A percentile compares a stretch with the other conserved stretches of the same genome.
Evolutionary conservation across 768 basidiomycete species (phyloP).

Genomic region (Boletus insuetus): DNA sequence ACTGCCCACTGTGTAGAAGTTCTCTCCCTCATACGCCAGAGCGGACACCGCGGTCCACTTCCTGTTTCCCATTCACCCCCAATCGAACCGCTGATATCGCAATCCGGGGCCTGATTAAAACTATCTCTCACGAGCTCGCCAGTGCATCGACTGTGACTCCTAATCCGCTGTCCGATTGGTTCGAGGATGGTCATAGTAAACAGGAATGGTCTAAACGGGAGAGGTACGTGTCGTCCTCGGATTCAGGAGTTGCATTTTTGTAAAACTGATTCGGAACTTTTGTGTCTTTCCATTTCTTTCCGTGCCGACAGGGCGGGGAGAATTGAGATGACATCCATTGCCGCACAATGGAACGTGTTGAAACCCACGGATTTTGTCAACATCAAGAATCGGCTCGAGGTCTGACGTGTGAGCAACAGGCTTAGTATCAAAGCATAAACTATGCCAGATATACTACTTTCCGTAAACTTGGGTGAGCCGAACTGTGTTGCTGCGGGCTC

Average conservation of each 20-base stretch:
- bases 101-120: constrained; percentile 51
- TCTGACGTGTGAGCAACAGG: constrained; percentile 33
- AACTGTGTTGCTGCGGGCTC: background rate
- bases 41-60: constrained; percentile 44
- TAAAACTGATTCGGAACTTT: constrained; percentile 8
- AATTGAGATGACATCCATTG: constrained; percentile 50
- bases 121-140: constrained; percentile 42
- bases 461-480: constrained; percentile 9
- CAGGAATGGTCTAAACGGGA: constrained; percentile 61
- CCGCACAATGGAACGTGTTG: constrained; percentile 48
- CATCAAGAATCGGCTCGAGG: constrained; percentile 54
- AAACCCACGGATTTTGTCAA: constrained; percentile 49
- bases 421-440: constrained; percentile 11
- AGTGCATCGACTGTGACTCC: constrained; percentile 29
- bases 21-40: constrained; percentile 51
- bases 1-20: constrained; percentile 66
- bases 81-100: constrained; percentile 55
- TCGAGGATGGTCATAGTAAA: constrained; percentile 46
- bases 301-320: constrained; percentile 47
- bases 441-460: constrained; percentile 19
- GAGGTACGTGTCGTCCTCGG: constrained; percentile 38
- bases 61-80: constrained; percentile 61
- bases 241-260: constrained; percentile 1
- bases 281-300: background rate
- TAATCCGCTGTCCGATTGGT: constrained; percentile 47